Evolutionary conservation across 163 green algal species (phyloP).

Genomic region (Picocystis sp.): DNA sequence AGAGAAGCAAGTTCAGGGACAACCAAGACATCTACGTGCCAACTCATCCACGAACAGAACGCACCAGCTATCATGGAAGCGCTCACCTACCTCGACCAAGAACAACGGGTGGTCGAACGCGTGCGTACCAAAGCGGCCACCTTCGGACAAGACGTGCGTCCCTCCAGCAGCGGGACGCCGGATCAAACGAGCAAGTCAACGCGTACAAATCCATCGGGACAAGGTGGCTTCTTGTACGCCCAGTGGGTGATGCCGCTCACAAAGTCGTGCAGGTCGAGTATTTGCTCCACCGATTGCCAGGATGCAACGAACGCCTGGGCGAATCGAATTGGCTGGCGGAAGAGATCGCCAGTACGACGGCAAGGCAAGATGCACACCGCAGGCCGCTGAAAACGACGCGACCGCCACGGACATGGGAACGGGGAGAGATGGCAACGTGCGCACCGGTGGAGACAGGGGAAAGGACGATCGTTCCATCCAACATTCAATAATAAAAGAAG

Average conservation of each 20-base stretch:
- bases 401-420: too few relatives aligned
- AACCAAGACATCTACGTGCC: conserved; percentile 41
- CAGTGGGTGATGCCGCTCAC: conserved; percentile 93
- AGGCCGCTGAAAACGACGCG: too few relatives aligned
- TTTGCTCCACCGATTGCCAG: conserved; percentile 19
- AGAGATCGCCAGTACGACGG: too few relatives aligned
- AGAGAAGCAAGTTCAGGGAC: conserved; percentile 84
- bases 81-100: conserved; percentile 69
- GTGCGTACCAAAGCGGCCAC: conserved; percentile 73
- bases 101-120: conserved; percentile 62
- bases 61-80: conserved; percentile 64
- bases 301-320: background rate
- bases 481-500: too few relatives aligned
- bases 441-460: too few relatives aligned
- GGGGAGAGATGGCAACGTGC: too few relatives aligned
- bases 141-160: conserved; percentile 63
- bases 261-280: conserved; percentile 88
- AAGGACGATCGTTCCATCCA: too few relatives aligned
- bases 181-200: conserved; percentile 3
- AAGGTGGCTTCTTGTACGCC: conserved; percentile 69
- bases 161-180: background rate
- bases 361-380: too few relatives aligned
- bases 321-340: too few relatives aligned
- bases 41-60: conserved; percentile 46
- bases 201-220: conserved; percentile 49